phyloP scores from a whole-genome alignment of 1,139 yeast genomes.

The Diutina siamensis region DNA sequence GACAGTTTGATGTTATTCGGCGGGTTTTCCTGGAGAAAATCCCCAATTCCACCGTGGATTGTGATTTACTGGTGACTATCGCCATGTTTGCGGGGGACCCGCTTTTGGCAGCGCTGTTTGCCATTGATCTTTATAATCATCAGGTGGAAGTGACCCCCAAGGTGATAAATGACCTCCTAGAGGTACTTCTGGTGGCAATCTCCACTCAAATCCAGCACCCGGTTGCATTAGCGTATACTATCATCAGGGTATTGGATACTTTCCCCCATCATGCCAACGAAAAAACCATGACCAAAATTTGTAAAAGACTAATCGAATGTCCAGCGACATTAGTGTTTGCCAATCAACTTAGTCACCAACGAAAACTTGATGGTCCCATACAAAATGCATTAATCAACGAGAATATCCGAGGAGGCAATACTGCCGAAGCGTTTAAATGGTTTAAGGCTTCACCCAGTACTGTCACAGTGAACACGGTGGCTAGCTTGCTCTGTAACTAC shows the following conservation, averaged over 20 bases:
- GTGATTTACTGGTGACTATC: neutral
- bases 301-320: neutral
- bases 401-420: neutral
- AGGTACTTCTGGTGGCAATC: neutral
- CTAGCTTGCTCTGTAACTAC: neutral
- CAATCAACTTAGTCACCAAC: neutral
- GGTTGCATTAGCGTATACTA: neutral
- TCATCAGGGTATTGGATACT: neutral
- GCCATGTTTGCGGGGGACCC: neutral
- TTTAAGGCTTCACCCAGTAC: neutral
- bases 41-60: neutral
- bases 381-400: neutral
- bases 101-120: constrained; percentile 1
- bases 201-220: neutral
- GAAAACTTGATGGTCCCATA: neutral
- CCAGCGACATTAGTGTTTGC: neutral
- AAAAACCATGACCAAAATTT: neutral
- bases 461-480: neutral
- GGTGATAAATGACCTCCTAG: neutral
- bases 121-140: neutral
- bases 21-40: neutral
- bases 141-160: neutral
- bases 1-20: neutral
- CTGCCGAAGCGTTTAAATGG: neutral
- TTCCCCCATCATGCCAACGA: neutral